phyloP scores from a whole-genome alignment of 108 stramenopile genomes.

The Fragilariopsis cylindrus region DNA sequence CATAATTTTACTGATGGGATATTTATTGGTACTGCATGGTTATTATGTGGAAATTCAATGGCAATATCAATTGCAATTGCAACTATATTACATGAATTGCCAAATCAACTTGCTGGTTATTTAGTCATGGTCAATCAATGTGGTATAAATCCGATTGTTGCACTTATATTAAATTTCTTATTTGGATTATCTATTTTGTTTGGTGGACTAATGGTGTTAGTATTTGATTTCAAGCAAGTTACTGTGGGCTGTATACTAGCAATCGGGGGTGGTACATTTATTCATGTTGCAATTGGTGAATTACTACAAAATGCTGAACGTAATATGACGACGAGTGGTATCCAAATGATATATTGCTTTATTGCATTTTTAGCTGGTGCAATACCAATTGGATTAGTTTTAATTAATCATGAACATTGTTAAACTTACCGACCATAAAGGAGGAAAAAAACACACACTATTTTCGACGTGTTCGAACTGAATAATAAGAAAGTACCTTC shows the following conservation, averaged over 20 bases:
- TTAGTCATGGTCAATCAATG: constrained; percentile 66
- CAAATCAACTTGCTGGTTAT: constrained; percentile 87
- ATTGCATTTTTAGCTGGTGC: constrained; percentile 62
- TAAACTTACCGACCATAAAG: too few relatives aligned
- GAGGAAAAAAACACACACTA: too few relatives aligned
- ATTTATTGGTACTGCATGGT: constrained; percentile 80
- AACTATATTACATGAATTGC: constrained; percentile 78
- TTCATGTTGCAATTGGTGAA: constrained; percentile 68
- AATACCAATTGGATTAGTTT: constrained; percentile 76
- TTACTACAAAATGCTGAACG: constrained; percentile 45
- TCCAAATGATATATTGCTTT: constrained; percentile 31
- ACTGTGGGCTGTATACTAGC: constrained; percentile 66
- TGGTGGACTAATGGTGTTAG: constrained; percentile 61
- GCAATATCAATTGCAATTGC: constrained; percentile 56
- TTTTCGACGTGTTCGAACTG: too few relatives aligned
- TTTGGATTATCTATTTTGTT: constrained; percentile 64
- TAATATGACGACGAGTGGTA: constrained; percentile 25
- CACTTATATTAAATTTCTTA: constrained; percentile 65
- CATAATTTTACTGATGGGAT: constrained; percentile 88
- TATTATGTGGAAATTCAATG: constrained; percentile 41
- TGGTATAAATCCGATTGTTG: constrained; percentile 47
- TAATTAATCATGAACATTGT: constrained; percentile 87
- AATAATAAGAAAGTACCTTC: too few relatives aligned
- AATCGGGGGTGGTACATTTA: constrained; percentile 76
- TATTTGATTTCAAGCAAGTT: constrained; percentile 35